A percentile compares a stretch with the other conserved stretches of the same genome.
These are phyloP conservation scores for Tricholoma sp. DNA, from an alignment of 768 basidiomycete genomes.

Conservation along the genomic window DNA sequence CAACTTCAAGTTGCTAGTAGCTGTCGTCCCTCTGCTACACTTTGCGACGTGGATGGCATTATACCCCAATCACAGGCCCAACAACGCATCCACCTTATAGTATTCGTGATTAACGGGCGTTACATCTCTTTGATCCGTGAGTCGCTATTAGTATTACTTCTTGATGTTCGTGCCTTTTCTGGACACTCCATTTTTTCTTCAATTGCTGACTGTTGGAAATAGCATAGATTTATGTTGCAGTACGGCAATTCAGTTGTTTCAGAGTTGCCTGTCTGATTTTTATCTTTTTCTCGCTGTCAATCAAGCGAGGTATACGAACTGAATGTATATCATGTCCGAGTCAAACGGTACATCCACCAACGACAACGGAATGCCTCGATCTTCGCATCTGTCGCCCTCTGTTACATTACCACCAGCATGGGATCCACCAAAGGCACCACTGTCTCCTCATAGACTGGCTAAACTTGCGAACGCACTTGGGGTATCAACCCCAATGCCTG, in stretches of 20 bases:
- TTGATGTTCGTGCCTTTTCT: not conserved
- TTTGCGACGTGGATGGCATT: not conserved
- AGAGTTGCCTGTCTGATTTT: not conserved
- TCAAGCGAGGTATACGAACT: not conserved
- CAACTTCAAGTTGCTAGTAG: too few relatives aligned
- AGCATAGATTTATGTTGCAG: not conserved
- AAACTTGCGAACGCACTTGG: slow-evolving; percentile 85
- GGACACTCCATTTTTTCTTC: not conserved
- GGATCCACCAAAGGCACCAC: slow-evolving; percentile 64
- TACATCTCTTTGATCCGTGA: not conserved
- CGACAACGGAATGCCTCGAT: slow-evolving; percentile 18
- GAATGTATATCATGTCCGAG: slow-evolving; percentile 20
- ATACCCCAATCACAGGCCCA: not conserved
- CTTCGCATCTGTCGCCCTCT: slow-evolving; percentile 22
- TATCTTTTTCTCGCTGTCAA: not conserved
- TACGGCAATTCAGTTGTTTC: not conserved
- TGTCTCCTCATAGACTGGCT: slow-evolving; percentile 72
- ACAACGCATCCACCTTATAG: not conserved
- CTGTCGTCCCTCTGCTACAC: not conserved
- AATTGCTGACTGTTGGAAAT: not conserved
- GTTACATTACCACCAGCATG: slow-evolving; percentile 38
- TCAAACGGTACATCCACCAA: slow-evolving; percentile 17
- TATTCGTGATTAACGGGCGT: not conserved
- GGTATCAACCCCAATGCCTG: slow-evolving; percentile 68
- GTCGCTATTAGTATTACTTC: not conserved